These are phyloP conservation scores for Juglanconis juglandina DNA, from an alignment of 2,329 filamentous ascomycete species.

Conservation along the genomic window DNA sequence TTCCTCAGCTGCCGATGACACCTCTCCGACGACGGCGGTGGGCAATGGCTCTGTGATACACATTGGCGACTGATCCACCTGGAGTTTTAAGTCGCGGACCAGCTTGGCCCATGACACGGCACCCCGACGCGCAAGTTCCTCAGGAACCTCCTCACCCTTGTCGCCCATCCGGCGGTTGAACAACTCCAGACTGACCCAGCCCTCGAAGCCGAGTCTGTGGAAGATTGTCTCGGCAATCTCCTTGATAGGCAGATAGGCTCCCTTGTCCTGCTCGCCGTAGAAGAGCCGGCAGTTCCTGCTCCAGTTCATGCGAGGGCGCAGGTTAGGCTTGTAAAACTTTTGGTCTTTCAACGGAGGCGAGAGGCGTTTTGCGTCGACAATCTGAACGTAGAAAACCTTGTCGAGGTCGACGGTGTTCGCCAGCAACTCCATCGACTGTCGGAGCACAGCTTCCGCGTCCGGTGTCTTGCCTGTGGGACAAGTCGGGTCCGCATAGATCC, in stretches of 20 bases:
- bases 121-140: constrained; percentile 44
- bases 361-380: constrained; percentile 70
- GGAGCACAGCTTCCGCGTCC: constrained; percentile 54
- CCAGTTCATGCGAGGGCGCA: constrained; percentile 71
- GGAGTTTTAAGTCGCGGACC: constrained; percentile 33
- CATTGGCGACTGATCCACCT: constrained; percentile 13
- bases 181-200: constrained; percentile 70
- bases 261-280: constrained; percentile 58
- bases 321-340: constrained; percentile 53
- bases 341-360: constrained; percentile 56
- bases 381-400: constrained; percentile 73
- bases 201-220: constrained; percentile 60
- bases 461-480: constrained; percentile 46
- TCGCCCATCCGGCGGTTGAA: constrained; percentile 61
- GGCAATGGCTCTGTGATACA: neutral
- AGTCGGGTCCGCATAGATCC: constrained; percentile 68
- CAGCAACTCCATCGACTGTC: constrained; percentile 52
- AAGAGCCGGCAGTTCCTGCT: constrained; percentile 71
- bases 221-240: constrained; percentile 61
- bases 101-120: constrained; percentile 50
- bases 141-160: constrained; percentile 45
- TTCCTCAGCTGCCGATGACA: neutral
- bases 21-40: neutral
- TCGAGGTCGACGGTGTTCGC: constrained; percentile 44
- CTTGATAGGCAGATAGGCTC: constrained; percentile 65